Evolutionary conservation across 768 basidiomycete species (phyloP), one percentile per base, ranked within the genome.

Genomic region (Boletellus sp.): DNA sequence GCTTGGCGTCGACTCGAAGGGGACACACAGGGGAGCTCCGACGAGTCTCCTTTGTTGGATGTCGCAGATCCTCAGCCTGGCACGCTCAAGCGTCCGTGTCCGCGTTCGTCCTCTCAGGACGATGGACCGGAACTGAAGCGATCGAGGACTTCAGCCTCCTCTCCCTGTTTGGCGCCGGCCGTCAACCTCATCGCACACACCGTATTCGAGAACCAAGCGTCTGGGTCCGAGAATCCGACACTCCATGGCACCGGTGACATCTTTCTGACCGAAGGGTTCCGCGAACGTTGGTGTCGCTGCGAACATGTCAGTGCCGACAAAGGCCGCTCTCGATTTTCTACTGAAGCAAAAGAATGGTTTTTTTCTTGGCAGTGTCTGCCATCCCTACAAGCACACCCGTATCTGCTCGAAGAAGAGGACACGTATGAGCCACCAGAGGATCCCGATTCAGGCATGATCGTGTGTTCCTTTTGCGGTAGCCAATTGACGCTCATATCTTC

Each of bases 401-500:
- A 76, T 66, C 71, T 92, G 20, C 66, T 89, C 11, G 76, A 86
- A 54, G 87, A 87, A 64, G 90, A 92, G 54, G 87, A 89, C 36
- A 89, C 84, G 0, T 92, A 89, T 53, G 86, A 90, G 62, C 88
- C 87, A 1, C 90, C 90, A 4, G 83, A 88, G 59, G 90, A 92
- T 66, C 90, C 90, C 10, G 90, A 93, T 62, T 89, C 83, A 53
- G 82, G 90, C 83, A 51, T n/a, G 52, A 32, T 42, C n/a, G n/a
- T 2, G 11, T 36, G 8, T 33, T 8, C 4, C 19, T 35, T 4
- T 24, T 20, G 10, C 5, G 5, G 37, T 41, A 16, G 4, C 4
- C n/a, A 11, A 28, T 32, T 13, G 6, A 9, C 7, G 0, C 36
- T 17, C 13, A 51, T 34, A 11, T 55, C 37, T 22, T 28, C 6